Conservation (phyloP, 2,329 filamentous ascomycete species). For the Penicillium sp. region DNA sequence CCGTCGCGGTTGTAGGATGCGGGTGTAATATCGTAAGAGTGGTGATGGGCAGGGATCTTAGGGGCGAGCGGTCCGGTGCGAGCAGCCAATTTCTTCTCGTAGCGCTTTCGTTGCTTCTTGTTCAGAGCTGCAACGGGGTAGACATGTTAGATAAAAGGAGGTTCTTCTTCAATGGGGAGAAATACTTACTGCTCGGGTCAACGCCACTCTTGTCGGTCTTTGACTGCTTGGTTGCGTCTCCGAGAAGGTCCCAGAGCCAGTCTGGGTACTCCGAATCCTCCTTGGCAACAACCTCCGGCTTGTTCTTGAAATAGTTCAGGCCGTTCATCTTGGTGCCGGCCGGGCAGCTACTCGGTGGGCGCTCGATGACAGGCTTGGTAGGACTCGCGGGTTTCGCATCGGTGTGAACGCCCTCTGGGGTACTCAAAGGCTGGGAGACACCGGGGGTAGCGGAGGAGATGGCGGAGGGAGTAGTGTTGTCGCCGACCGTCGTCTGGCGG, state of each 20-base stretch:
- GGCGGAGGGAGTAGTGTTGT: constrained; percentile 43
- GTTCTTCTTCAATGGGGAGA: neutral
- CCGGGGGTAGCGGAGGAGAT: constrained; percentile 49
- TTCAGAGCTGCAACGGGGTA: constrained; percentile 46
- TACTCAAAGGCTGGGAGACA: constrained; percentile 50
- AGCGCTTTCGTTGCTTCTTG: constrained; percentile 54
- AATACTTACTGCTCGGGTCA: constrained; percentile 48
- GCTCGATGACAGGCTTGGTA: constrained; percentile 36
- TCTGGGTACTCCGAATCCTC: constrained; percentile 57
- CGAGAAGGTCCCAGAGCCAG: constrained; percentile 55
- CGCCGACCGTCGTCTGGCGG: constrained; percentile 40
- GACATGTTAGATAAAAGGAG: neutral
- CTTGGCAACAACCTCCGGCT: constrained; percentile 51
- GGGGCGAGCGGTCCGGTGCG: constrained; percentile 46
- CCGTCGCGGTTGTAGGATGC: constrained; percentile 42
- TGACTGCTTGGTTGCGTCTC: constrained; percentile 42
- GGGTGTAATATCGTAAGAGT: constrained; percentile 52
- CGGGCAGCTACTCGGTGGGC: constrained; percentile 46
- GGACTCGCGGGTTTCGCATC: constrained; percentile 36
- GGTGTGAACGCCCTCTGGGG: constrained; percentile 41
- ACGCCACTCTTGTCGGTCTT: constrained; percentile 44
- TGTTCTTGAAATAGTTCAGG: constrained; percentile 56
- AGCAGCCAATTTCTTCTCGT: constrained; percentile 55
- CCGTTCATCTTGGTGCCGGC: constrained; percentile 50
- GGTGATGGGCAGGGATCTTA: constrained; percentile 53